These are phyloP conservation scores for Chaetoceros muelleri DNA, from an alignment of 108 stramenopile genomes.

Conservation along the genomic window DNA sequence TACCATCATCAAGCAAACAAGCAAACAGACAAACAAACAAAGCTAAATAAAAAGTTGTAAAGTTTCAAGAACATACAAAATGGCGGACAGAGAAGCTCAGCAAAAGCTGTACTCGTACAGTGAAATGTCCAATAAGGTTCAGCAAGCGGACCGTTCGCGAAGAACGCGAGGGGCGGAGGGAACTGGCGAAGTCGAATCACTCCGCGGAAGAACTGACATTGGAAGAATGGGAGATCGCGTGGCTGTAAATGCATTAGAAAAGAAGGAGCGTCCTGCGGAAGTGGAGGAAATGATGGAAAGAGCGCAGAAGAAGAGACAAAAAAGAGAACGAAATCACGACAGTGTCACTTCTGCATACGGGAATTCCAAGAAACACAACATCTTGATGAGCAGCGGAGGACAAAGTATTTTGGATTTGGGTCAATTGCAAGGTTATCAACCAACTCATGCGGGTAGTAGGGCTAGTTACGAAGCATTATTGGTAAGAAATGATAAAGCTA, in stretches of 20 bases:
- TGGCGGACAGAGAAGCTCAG: conserved; percentile 84
- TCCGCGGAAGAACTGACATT: conserved; percentile 57
- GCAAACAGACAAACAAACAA: too few species aligned
- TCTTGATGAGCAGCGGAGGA: conserved; percentile 16
- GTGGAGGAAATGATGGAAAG: conserved; percentile 40
- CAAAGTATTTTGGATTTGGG: conserved; percentile 48
- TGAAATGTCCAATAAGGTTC: conserved; percentile 96
- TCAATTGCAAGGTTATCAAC: conserved; percentile 52
- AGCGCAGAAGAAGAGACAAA: conserved; percentile 23
- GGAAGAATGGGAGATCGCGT: conserved; percentile 79
- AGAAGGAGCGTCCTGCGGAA: conserved; percentile 30
- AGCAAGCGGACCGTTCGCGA: conserved; percentile 57
- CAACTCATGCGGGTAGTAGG: conserved; percentile 48
- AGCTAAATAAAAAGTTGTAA: too few species aligned
- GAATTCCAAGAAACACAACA: conserved; percentile 11
- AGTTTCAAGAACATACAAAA: too few species aligned
- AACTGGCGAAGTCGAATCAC: conserved; percentile 92
- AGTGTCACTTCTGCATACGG: too few species aligned
- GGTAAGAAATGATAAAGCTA: too few species aligned
- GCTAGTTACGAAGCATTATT: conserved; percentile 76
- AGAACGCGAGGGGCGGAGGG: conserved; percentile 45
- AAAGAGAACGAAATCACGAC: conserved; percentile 8
- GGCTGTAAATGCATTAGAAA: conserved; percentile 14
- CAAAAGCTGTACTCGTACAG: conserved; percentile 87
- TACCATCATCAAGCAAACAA: too few species aligned